Evolutionary conservation across 495 filamentous ascomycete genomes (phyloP), one percentile per base, ranked within the genome.

Genomic region (Hypomontagnella monticulosa): DNA sequence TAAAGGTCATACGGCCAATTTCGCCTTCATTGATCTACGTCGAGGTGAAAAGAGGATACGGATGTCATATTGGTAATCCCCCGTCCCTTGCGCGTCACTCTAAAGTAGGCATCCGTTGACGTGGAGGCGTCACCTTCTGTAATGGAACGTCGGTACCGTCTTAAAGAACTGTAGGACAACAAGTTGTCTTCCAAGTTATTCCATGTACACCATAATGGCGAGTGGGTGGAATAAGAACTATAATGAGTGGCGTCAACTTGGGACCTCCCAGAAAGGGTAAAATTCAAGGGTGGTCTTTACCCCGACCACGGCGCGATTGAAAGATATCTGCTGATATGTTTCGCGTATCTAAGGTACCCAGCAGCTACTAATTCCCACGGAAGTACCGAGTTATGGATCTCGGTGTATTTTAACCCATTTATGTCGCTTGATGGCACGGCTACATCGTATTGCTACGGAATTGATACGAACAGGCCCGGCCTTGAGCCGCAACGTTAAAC

Each of bases 401-500:
- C 46, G 38, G 50, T 56, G 40, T 32, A 40, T 23, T 42, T 27
- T 18, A 33, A 19, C 23, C n/a, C 40, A 18, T 23, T 30, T 20
- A 53, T 50, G 53, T 47, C 27, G 47, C 18, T 54, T 15, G 34
- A 60, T 34, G 59, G 65, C 48, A 48, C 43, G 37, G 43, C 55
- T 37, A 48, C 55, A 44, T 54, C 47, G 34, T 12, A 36, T 18
- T 19, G n/a, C 11, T 18, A 44, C 46, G 34, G 48, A 43, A 38
- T 36, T 12, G 48, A 56, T 40, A 59, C 30, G 54, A 47, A 18
- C 33, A 32, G 36, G 55, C 33, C 14, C 36, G 15, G 20, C 43
- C 36, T 54, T 59, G 59, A 63, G 54, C 59, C 59, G 42, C 59
- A 61, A 61, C 36, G 53, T 57, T 38, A 41, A 41, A 27, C 42